Evolutionary conservation across 495 filamentous ascomycete genomes (phyloP).

Genomic region (Xylaria bambusicola): DNA sequence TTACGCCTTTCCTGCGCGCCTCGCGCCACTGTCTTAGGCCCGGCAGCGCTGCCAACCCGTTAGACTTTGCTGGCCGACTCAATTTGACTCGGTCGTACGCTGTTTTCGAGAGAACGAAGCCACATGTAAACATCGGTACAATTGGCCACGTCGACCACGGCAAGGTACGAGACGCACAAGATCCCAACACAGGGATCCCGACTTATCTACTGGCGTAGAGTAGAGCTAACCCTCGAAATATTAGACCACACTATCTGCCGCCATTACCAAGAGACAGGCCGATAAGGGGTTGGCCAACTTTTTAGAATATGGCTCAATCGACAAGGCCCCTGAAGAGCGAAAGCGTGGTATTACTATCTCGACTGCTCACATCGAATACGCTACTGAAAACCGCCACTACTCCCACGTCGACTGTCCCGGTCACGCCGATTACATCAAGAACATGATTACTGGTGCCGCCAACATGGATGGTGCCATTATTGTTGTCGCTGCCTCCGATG

Average conservation of each 20-base stretch:
- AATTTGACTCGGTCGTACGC: constrained; percentile 70
- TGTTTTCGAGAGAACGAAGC: constrained; percentile 87
- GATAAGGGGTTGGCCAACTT: constrained; percentile 90
- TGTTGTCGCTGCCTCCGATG: constrained; percentile 96
- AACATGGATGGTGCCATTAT: constrained; percentile 98
- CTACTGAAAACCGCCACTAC: constrained; percentile 89
- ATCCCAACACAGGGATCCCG: background rate
- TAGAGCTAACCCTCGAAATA: constrained; percentile 16
- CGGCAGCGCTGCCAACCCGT: constrained; percentile 62
- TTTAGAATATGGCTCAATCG: constrained; percentile 95
- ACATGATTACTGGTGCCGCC: constrained; percentile 98
- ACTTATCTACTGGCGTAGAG: background rate
- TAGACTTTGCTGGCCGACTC: constrained; percentile 61
- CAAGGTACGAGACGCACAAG: constrained; percentile 63
- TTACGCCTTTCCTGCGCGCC: constrained; percentile 69
- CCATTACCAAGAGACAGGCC: constrained; percentile 96
- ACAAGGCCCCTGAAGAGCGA: constrained; percentile 98
- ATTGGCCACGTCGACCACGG: constrained; percentile 99
- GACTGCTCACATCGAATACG: constrained; percentile 96
- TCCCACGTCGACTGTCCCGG: constrained; percentile 99
- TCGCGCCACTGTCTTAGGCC: constrained; percentile 64
- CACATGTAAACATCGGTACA: constrained; percentile 97
- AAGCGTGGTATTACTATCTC: constrained; percentile 99
- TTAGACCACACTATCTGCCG: constrained; percentile 95
- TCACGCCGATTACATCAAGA: constrained; percentile 99